A percentile compares a stretch with the other conserved stretches of the same genome.
Conservation (phyloP, 345 rosid species). For the Aquilaria yunnanensis region DNA sequence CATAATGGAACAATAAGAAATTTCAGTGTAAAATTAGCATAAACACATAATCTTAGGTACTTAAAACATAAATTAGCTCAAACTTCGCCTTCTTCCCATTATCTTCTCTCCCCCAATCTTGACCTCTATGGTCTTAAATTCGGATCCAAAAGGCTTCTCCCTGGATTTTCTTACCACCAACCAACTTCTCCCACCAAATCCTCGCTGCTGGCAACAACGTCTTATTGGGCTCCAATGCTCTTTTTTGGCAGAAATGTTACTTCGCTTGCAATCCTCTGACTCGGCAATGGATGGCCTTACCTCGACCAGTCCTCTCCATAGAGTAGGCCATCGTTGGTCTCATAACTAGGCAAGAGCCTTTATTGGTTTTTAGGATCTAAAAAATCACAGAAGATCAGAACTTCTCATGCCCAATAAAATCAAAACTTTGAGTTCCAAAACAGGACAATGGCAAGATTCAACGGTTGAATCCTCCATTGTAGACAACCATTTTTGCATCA, state of each 20-base stretch:
- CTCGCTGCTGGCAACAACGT: background rate
- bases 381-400: background rate
- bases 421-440: constrained; percentile 2
- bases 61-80: too few relatives aligned
- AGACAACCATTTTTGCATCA: constrained; percentile 2
- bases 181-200: background rate
- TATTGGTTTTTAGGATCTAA: constrained; percentile 1
- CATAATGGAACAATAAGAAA: too few relatives aligned
- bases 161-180: background rate
- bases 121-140: too few relatives aligned
- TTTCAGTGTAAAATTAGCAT: too few relatives aligned
- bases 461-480: constrained; percentile 3
- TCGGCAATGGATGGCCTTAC: too few relatives aligned
- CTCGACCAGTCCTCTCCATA: too few relatives aligned
- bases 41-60: too few relatives aligned
- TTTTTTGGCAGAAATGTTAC: background rate
- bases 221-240: background rate
- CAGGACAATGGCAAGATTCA: constrained; percentile 6
- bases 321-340: background rate
- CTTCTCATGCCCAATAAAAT: too few relatives aligned
- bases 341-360: background rate
- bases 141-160: background rate
- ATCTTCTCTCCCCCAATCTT: too few relatives aligned
- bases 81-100: too few relatives aligned
- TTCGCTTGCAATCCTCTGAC: background rate